Conservation (phyloP, 2,329 filamentous ascomycete genomes). For the Thielaviopsis punctulata region DNA sequence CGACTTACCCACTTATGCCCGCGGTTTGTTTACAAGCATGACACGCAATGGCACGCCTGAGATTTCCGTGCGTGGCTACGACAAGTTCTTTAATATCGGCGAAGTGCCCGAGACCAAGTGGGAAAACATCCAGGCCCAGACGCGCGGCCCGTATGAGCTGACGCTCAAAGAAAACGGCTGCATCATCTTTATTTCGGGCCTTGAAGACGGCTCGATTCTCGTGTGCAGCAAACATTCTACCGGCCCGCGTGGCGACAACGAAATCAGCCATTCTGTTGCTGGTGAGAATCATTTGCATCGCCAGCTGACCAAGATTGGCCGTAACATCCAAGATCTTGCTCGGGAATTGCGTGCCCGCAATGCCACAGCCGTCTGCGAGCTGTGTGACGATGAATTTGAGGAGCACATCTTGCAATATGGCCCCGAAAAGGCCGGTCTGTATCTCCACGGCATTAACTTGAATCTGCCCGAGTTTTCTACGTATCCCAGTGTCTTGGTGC, state of each 20-base stretch:
- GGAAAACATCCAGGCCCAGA: conserved; percentile 58
- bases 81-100: conserved; percentile 94
- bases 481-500: conserved; percentile 66
- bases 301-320: conserved; percentile 63
- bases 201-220: conserved; percentile 75
- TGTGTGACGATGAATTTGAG: conserved; percentile 92
- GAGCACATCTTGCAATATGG: conserved; percentile 90
- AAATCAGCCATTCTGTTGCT: conserved; percentile 65
- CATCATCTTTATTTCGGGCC: conserved; percentile 89
- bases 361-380: conserved; percentile 83
- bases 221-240: conserved; percentile 99
- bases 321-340: conserved; percentile 63
- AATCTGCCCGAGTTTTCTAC: conserved; percentile 88
- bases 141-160: conserved; percentile 78
- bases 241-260: conserved; percentile 52
- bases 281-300: conserved; percentile 69
- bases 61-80: conserved; percentile 80
- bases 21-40: conserved; percentile 79
- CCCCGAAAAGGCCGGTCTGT: conserved; percentile 68
- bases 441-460: conserved; percentile 89
- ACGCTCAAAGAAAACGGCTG: conserved; percentile 99
- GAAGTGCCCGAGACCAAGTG: conserved; percentile 74
- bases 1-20: conserved; percentile 77
- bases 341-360: conserved; percentile 61
- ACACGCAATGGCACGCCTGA: conserved; percentile 43